phyloP scores from a whole-genome alignment of 2,329 filamentous ascomycete species.

The Fusarium pseudocircinatum region DNA sequence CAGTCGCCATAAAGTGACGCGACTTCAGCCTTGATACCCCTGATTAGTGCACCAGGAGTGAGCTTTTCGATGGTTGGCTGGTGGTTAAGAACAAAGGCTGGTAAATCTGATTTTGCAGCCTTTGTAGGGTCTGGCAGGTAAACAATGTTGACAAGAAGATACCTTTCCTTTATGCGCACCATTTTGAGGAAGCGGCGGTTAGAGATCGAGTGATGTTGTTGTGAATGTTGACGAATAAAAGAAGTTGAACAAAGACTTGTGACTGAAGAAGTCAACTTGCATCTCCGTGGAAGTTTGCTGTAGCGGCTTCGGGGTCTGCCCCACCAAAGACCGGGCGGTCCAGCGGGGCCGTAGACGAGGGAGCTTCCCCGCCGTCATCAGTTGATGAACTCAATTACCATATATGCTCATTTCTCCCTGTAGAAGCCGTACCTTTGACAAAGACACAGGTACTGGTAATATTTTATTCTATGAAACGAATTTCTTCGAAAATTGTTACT shows the following conservation, averaged over 20 bases:
- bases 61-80: slow-evolving; percentile 80
- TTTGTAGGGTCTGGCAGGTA: slow-evolving; percentile 71
- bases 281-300: slow-evolving; percentile 16
- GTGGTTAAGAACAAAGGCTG: slow-evolving; percentile 77
- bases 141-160: slow-evolving; percentile 92
- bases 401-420: background rate
- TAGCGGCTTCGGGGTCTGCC: slow-evolving; percentile 24
- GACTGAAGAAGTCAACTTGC: slow-evolving; percentile 16
- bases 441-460: background rate
- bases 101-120: slow-evolving; percentile 50
- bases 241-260: slow-evolving; percentile 4
- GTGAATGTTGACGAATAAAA: background rate
- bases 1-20: slow-evolving; percentile 86
- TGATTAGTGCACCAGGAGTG: slow-evolving; percentile 71
- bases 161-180: slow-evolving; percentile 97
- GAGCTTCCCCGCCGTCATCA: slow-evolving; percentile 34
- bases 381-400: slow-evolving; percentile 4
- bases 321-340: slow-evolving; percentile 33
- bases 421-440: background rate
- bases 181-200: slow-evolving; percentile 57
- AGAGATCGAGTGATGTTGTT: background rate
- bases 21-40: slow-evolving; percentile 76
- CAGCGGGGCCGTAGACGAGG: slow-evolving; percentile 34
- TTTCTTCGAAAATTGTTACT: background rate
- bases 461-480: background rate